Evolutionary conservation across 2,329 filamentous ascomycete genomes (phyloP).

Genomic region (Fusarium burgessii): DNA sequence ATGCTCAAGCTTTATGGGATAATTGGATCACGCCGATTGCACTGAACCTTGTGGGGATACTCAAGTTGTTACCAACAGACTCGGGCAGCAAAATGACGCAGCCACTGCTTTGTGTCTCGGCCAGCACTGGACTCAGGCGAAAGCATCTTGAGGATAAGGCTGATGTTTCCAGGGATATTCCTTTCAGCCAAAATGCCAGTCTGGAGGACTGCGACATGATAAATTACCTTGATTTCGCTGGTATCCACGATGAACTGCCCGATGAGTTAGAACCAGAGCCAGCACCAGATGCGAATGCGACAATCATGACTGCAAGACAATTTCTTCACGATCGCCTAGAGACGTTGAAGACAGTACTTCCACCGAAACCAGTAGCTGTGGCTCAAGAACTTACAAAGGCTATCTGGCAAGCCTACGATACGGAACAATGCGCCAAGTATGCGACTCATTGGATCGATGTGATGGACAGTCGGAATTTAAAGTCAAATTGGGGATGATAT

Average conservation of each 20-base stretch:
- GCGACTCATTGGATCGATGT: background rate
- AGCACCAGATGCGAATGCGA: background rate
- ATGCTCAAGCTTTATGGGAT: background rate
- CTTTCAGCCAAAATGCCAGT: background rate
- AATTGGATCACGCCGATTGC: background rate
- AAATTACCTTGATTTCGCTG: background rate
- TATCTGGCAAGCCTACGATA: background rate
- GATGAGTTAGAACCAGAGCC: background rate
- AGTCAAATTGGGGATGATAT: background rate
- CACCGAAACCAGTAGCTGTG: background rate
- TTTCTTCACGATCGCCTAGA: background rate
- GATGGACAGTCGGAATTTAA: background rate
- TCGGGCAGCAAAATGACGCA: conserved; percentile 1
- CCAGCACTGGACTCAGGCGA: background rate
- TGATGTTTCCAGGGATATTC: background rate
- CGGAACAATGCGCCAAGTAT: background rate
- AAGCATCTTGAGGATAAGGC: background rate
- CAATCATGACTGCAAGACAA: background rate
- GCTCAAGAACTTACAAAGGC: background rate
- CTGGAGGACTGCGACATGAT: background rate
- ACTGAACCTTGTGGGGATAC: background rate
- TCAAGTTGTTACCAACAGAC: background rate
- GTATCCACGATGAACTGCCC: background rate
- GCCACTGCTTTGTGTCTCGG: background rate
- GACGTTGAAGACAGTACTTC: background rate